These are phyloP conservation scores for Coniochaeta pulveracea DNA, from an alignment of 2,329 filamentous ascomycete genomes.

Conservation along the genomic window DNA sequence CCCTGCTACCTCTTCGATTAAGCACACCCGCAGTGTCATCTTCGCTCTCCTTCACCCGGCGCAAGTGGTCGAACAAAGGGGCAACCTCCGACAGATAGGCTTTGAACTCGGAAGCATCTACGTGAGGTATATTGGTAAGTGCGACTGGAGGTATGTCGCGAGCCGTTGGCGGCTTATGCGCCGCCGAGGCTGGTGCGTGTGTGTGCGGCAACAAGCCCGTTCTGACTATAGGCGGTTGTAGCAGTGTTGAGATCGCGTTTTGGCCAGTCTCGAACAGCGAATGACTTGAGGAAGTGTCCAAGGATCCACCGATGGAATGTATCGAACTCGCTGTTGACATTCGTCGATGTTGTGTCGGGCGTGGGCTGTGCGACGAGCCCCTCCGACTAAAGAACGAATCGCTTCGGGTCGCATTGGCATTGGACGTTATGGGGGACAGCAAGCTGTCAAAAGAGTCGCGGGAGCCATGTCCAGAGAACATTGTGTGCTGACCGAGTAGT, in stretches of 20 bases:
- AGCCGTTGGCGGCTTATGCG: constrained; percentile 72
- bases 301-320: constrained; percentile 71
- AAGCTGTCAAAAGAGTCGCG: constrained; percentile 58
- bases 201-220: constrained; percentile 78
- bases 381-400: constrained; percentile 45
- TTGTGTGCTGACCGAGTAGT: constrained; percentile 26
- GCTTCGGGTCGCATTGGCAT: constrained; percentile 33
- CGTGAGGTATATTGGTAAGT: constrained; percentile 73
- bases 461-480: constrained; percentile 47
- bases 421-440: constrained; percentile 38
- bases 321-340: constrained; percentile 82
- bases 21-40: constrained; percentile 43
- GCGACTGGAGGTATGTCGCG: constrained; percentile 90
- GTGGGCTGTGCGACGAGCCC: constrained; percentile 29
- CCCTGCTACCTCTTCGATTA: constrained; percentile 25
- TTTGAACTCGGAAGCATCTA: constrained; percentile 71
- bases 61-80: constrained; percentile 78
- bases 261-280: constrained; percentile 62
- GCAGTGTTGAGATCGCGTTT: constrained; percentile 91
- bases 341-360: constrained; percentile 47
- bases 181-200: constrained; percentile 53
- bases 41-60: constrained; percentile 67
- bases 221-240: constrained; percentile 80
- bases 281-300: constrained; percentile 55
- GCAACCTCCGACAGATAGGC: constrained; percentile 80